These are phyloP conservation scores for Cladosporium sphaerospermum DNA, from an alignment of 2,329 filamentous ascomycete genomes.

Conservation along the genomic window DNA sequence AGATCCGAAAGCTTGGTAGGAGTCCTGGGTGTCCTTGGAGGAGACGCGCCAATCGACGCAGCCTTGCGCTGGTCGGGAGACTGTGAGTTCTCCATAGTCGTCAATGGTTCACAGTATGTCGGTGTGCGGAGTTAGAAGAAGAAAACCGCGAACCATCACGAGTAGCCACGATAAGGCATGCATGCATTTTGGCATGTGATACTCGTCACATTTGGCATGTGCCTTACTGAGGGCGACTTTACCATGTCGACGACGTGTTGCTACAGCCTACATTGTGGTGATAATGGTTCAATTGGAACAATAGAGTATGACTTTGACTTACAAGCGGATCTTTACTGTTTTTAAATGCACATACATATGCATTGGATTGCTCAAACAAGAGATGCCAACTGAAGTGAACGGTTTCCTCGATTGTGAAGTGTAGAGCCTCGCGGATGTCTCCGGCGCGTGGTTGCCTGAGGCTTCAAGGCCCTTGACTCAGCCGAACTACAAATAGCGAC, in stretches of 20 bases:
- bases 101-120: background rate
- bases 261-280: too few species aligned
- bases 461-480: background rate
- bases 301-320: too few species aligned
- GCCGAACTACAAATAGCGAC: slow-evolving; percentile 5
- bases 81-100: background rate
- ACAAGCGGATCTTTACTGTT: too few species aligned
- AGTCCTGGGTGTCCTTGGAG: background rate
- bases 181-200: background rate
- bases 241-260: too few species aligned
- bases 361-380: too few species aligned
- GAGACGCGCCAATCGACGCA: background rate
- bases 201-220: background rate
- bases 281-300: too few species aligned
- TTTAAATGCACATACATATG: too few species aligned
- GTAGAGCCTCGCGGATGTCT: too few species aligned
- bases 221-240: background rate
- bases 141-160: background rate
- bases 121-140: background rate
- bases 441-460: background rate
- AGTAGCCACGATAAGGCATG: background rate
- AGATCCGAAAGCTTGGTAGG: slow-evolving; percentile 16
- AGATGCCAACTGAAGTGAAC: too few species aligned
- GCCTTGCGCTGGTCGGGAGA: background rate
- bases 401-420: too few species aligned